Conservation (phyloP, 164 flowering plant species). For the Aristolochia fimbriata region DNA sequence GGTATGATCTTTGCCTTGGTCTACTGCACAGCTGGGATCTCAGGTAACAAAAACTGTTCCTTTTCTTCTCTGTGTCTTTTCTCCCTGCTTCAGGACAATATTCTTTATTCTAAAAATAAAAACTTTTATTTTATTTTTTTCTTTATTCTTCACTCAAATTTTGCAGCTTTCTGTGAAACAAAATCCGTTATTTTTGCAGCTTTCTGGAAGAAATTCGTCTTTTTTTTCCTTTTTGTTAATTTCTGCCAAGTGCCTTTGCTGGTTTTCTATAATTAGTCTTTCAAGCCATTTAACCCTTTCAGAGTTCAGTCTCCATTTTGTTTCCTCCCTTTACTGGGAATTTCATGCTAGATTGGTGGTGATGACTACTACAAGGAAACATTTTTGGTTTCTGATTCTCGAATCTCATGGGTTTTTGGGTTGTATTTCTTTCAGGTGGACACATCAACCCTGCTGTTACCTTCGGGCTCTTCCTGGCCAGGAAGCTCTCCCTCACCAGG, state of each 20-base stretch:
- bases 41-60: slow-evolving; percentile 24
- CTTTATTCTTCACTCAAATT: no score
- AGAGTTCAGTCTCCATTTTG: no score
- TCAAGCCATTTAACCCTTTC: no score
- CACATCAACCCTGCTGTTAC: slow-evolving; percentile 67
- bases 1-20: slow-evolving; percentile 66
- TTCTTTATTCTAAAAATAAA: not conserved
- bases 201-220: no score
- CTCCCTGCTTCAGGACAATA: not conserved
- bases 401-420: not conserved
- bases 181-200: no score
- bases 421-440: slow-evolving; percentile 30
- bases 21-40: slow-evolving; percentile 66
- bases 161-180: no score
- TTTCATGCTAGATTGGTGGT: no score
- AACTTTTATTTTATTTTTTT: not conserved
- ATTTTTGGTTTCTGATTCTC: not conserved
- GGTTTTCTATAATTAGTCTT: no score
- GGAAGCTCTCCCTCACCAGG: slow-evolving; percentile 53
- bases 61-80: not conserved
- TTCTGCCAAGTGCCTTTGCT: no score
- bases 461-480: slow-evolving; percentile 48
- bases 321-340: no score
- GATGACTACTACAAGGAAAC: not conserved
- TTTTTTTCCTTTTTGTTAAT: no score